phyloP scores from a whole-genome alignment of 441 rosid genomes.

The Pelargonium citronellum region DNA sequence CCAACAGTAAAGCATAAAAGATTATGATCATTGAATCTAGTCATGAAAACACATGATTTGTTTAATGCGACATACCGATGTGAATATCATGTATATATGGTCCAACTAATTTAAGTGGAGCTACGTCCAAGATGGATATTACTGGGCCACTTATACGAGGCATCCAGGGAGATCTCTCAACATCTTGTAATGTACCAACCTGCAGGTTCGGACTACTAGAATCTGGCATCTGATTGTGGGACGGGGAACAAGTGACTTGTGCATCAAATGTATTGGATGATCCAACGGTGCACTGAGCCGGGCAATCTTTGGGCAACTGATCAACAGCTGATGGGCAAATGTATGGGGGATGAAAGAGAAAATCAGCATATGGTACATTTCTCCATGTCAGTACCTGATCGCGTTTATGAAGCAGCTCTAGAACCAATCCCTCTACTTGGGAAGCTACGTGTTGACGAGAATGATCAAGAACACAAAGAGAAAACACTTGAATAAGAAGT shows the following conservation, averaged over 20 bases:
- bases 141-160: constrained; percentile 41
- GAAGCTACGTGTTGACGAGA: constrained; percentile 62
- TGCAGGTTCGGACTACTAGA: constrained; percentile 24
- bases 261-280: constrained; percentile 25
- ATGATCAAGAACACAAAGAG: constrained; percentile 71
- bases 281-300: constrained; percentile 23
- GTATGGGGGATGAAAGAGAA: constrained; percentile 43
- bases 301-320: constrained; percentile 26
- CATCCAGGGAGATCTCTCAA: constrained; percentile 36
- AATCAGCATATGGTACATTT: constrained; percentile 48
- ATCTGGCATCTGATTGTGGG: constrained; percentile 26
- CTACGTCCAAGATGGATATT: constrained; percentile 55
- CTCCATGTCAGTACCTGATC: constrained; percentile 44
- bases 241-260: constrained; percentile 18
- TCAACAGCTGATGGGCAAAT: constrained; percentile 40
- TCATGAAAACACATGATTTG: constrained; percentile 5
- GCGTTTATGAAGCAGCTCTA: constrained; percentile 61
- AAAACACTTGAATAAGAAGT: constrained; percentile 82
- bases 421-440: constrained; percentile 63
- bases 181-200: constrained; percentile 25
- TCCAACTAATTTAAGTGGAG: constrained; percentile 56
- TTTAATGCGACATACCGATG: constrained; percentile 44
- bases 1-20: neutral
- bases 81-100: constrained; percentile 56
- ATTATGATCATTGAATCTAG: neutral